A percentile compares a stretch with the other conserved stretches of the same genome.
Evolutionary conservation across 805 yeast genomes (phyloP).

Genomic region (Nadsonia fulvescens): DNA sequence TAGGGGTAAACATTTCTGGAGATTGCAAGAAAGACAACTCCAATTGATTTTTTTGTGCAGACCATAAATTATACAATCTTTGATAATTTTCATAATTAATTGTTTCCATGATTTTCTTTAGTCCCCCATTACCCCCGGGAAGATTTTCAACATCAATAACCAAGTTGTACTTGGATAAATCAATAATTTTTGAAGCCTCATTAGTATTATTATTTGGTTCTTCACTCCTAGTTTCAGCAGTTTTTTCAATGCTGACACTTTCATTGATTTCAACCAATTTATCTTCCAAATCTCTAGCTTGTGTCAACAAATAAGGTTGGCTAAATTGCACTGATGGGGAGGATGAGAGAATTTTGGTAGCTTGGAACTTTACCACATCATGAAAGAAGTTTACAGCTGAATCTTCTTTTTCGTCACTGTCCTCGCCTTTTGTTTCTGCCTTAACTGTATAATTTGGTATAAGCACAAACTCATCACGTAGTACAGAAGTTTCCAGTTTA

Average conservation of each 20-base stretch:
- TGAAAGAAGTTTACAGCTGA: conserved; percentile 8
- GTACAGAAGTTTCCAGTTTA: conserved; percentile 57
- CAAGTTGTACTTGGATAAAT: not conserved
- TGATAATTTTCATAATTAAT: conserved; percentile 16
- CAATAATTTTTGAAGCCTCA: not conserved
- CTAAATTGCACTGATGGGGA: conserved; percentile 74
- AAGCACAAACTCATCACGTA: conserved; percentile 49
- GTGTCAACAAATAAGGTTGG: conserved; percentile 42
- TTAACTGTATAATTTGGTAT: conserved; percentile 13
- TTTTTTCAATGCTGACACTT: conserved; percentile 6
- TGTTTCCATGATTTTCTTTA: conserved; percentile 22
- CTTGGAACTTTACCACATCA: conserved; percentile 10
- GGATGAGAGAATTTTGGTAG: conserved; percentile 44
- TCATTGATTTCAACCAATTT: conserved; percentile 12
- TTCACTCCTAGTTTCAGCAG: conserved; percentile 2
- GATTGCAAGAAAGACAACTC: conserved; percentile 36
- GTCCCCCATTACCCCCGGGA: conserved; percentile 23
- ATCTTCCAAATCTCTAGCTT: conserved; percentile 36
- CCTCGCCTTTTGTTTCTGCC: conserved; percentile 1
- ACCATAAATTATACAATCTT: conserved; percentile 17
- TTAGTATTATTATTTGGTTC: no score
- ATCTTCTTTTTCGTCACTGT: conserved; percentile 4
- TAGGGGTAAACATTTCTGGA: conserved; percentile 47
- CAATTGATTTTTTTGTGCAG: conserved; percentile 41
- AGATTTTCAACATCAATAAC: conserved; percentile 10